These are phyloP conservation scores for Sugiyamaella neomexicana DNA, from an alignment of 1,139 yeast genomes.

Conservation along the genomic window DNA sequence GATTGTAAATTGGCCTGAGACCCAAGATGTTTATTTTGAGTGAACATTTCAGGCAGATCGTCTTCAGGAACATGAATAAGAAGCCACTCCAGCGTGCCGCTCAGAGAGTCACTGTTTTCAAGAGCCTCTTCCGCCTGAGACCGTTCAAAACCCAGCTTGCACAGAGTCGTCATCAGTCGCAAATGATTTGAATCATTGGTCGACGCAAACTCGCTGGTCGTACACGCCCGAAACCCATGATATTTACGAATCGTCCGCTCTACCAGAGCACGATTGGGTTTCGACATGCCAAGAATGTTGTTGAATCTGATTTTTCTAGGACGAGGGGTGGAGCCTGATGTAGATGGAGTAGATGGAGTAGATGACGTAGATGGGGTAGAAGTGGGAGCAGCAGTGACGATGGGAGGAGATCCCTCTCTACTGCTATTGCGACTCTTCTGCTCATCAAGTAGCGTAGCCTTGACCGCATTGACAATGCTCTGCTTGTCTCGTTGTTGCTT, in stretches of 20 bases:
- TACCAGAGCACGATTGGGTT: constrained; percentile 36
- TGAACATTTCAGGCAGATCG: constrained; percentile 64
- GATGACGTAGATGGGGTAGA: too few relatives aligned
- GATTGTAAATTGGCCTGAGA: constrained; percentile 39
- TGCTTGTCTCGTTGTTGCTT: constrained; percentile 21
- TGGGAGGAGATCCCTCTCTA: not conserved
- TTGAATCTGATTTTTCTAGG: constrained; percentile 31
- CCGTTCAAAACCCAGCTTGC: constrained; percentile 63
- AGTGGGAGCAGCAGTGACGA: not conserved
- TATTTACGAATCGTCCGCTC: constrained; percentile 37
- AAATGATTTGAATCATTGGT: constrained; percentile 9
- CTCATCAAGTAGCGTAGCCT: constrained; percentile 19
- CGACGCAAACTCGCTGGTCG: constrained; percentile 12
- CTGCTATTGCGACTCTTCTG: constrained; percentile 2
- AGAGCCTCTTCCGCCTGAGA: constrained; percentile 73
- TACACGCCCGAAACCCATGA: constrained; percentile 33
- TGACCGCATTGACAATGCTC: constrained; percentile 22
- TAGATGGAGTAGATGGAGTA: too few relatives aligned
- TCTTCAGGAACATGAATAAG: constrained; percentile 90
- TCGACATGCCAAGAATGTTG: constrained; percentile 37
- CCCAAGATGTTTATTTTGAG: constrained; percentile 37
- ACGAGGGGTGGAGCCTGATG: not conserved
- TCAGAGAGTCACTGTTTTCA: constrained; percentile 51
- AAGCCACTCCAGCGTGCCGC: constrained; percentile 70
- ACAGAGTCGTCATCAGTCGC: constrained; percentile 34